These are phyloP conservation scores for Rhamnella rubrinervis DNA, from an alignment of 331 rosid species.

Conservation along the genomic window DNA sequence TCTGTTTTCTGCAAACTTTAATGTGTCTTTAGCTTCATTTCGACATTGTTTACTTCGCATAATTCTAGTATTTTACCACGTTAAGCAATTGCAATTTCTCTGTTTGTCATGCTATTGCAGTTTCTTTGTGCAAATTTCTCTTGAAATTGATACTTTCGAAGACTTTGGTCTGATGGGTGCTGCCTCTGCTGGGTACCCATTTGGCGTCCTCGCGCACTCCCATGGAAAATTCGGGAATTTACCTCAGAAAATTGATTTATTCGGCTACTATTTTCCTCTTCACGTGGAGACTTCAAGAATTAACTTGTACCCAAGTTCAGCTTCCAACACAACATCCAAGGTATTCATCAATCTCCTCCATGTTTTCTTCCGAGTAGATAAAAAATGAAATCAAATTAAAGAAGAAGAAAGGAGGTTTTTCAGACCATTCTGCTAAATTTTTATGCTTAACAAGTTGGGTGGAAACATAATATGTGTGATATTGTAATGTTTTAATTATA, in stretches of 20 bases:
- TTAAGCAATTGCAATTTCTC: neutral
- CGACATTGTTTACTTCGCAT: conserved; percentile 4
- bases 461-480: too few relatives aligned
- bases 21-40: neutral
- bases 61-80: neutral
- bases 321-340: conserved; percentile 39
- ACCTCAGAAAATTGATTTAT: conserved; percentile 29
- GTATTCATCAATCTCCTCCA: conserved; percentile 27
- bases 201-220: conserved; percentile 40
- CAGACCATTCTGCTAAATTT: neutral
- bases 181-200: conserved; percentile 47
- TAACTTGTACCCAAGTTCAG: conserved; percentile 33
- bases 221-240: conserved; percentile 29
- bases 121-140: neutral
- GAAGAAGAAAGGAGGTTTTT: neutral
- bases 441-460: neutral
- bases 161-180: conserved; percentile 48
- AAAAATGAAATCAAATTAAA: neutral
- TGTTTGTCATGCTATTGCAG: conserved; percentile 5
- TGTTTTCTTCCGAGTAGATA: neutral
- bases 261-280: conserved; percentile 40
- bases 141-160: conserved; percentile 21
- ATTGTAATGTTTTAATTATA: neutral
- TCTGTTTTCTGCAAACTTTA: conserved; percentile 9
- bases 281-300: conserved; percentile 44